Evolutionary conservation across 1,284 basidiomycete genomes (phyloP), one percentile per base, ranked within the genome.

Genomic region (Boletellus deceptivus): DNA sequence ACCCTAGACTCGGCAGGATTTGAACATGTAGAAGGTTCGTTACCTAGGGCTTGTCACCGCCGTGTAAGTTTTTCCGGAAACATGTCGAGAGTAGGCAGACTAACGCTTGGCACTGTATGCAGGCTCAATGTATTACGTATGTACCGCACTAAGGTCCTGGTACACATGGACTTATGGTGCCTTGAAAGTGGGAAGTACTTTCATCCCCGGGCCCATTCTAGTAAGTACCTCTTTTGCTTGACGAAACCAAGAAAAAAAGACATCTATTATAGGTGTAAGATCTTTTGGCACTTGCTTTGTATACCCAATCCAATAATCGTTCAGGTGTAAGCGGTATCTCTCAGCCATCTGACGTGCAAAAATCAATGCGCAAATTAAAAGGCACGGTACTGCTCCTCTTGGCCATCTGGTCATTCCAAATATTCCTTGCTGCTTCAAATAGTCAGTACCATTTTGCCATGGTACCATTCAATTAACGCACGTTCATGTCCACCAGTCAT

Each of bases 351-450:
- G 10, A 36, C 0, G 13, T n/a, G 9, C 16, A 9, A 20, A 29
- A 6, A 34, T 22, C 24, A 14, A 49, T 18, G 24, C 18, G 20
- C 31, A 13, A 7, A 43, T 42, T 3, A 18, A 50, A 50, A 61
- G 60, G 60, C 29, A 56, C 43, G 2, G 46, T 46, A 7, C 34
- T 61, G 13, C 5, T 48, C 16, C 10, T 61, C 8, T 3, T 36
- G 24, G 10, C 8, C 5, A 2, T 7, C 3, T 50, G 42, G 24
- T 38, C 11, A n/a, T 65, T 59, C 24, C 13, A 41, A 13, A 2
- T 59, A 35, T 61, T 59, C 25, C 55, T 65, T 29, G 53, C 52
- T 36, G 52, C 53, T 11, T 46, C 59, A 1, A 56, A 62, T 18
- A 38, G 63, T 62, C 37, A 57, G 60, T 65, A 20, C 3, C 5